Conservation (phyloP, 2,329 filamentous ascomycete genomes). For the Periglandula ipomoeae region DNA sequence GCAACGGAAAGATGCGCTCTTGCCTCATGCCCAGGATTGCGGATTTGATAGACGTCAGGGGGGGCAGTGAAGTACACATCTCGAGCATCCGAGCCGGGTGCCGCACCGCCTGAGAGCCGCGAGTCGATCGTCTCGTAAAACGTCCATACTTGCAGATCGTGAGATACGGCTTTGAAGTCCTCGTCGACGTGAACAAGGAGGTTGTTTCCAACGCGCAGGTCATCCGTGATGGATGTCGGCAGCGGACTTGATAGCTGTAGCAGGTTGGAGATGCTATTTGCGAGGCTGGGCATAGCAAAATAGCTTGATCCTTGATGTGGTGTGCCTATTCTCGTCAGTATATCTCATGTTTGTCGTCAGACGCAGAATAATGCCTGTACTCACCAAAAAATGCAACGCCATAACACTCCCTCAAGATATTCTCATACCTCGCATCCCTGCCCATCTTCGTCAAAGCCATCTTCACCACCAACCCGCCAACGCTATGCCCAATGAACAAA, state of each 20-base stretch:
- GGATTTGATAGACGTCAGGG: constrained; percentile 49
- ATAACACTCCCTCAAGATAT: constrained; percentile 46
- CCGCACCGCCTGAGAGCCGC: constrained; percentile 32
- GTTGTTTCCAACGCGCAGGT: constrained; percentile 41
- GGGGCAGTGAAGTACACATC: constrained; percentile 50
- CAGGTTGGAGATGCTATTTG: constrained; percentile 41
- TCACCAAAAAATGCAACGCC: constrained; percentile 52
- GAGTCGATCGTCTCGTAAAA: constrained; percentile 56
- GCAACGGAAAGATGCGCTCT: constrained; percentile 42
- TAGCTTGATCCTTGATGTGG: constrained; percentile 57
- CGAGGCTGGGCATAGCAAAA: constrained; percentile 48
- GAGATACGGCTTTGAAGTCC: constrained; percentile 45
- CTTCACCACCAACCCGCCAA: constrained; percentile 53
- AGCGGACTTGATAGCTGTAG: constrained; percentile 42
- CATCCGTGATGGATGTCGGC: constrained; percentile 38
- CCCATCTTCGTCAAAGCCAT: constrained; percentile 41
- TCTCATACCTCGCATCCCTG: constrained; percentile 25
- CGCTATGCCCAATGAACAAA: constrained; percentile 52
- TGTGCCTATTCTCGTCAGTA: constrained; percentile 31
- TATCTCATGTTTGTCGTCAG: too few relatives aligned
- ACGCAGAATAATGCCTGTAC: too few relatives aligned
- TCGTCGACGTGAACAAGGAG: constrained; percentile 41
- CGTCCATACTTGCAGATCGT: constrained; percentile 52
- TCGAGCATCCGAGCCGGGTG: constrained; percentile 11
- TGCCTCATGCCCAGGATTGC: constrained; percentile 40